Percentiles rank a stretch among this genome's conserved stretches.
These are phyloP conservation scores for Leishmania major DNA, from an alignment of 208 protist genomes.

Conservation along the genomic window DNA sequence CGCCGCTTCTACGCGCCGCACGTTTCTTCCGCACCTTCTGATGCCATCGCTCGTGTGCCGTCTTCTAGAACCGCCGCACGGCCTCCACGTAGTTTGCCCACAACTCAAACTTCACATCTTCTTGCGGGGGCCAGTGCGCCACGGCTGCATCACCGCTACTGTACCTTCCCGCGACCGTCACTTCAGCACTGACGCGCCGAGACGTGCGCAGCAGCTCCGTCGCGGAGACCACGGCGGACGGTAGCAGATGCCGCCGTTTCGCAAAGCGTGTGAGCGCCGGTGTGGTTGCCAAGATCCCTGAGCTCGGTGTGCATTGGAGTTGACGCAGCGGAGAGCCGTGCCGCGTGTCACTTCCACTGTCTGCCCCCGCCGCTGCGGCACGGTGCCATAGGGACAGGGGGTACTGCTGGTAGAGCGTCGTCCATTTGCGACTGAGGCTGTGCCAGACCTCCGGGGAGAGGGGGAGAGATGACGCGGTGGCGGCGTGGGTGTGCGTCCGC, in stretches of 20 bases:
- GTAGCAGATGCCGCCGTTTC: slow-evolving; percentile 16
- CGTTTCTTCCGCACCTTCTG: too few species aligned
- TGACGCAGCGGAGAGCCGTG: neutral
- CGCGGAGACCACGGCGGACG: slow-evolving; percentile 3
- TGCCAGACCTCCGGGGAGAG: slow-evolving; percentile 23
- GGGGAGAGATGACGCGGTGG: slow-evolving; percentile 1
- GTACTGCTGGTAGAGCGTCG: slow-evolving; percentile 38
- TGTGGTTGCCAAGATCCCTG: neutral
- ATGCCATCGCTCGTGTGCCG: neutral
- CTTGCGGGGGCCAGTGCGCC: neutral
- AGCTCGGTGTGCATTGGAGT: slow-evolving; percentile 5
- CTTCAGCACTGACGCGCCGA: neutral
- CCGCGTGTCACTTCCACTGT: neutral
- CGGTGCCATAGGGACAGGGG: slow-evolving; percentile 22
- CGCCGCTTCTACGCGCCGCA: neutral
- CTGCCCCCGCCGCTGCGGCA: neutral
- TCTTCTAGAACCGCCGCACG: neutral
- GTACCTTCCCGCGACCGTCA: neutral
- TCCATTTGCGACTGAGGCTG: slow-evolving; percentile 47
- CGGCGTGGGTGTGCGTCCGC: neutral
- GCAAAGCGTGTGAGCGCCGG: slow-evolving; percentile 21
- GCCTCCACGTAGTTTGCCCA: slow-evolving; percentile 4
- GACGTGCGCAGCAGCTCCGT: slow-evolving; percentile 9
- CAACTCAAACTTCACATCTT: neutral
- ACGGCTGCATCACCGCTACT: neutral